Base-by-base conservation (phyloP, 2,329 filamentous ascomycete genomes). In the Leptographium radiaticola region DNA sequence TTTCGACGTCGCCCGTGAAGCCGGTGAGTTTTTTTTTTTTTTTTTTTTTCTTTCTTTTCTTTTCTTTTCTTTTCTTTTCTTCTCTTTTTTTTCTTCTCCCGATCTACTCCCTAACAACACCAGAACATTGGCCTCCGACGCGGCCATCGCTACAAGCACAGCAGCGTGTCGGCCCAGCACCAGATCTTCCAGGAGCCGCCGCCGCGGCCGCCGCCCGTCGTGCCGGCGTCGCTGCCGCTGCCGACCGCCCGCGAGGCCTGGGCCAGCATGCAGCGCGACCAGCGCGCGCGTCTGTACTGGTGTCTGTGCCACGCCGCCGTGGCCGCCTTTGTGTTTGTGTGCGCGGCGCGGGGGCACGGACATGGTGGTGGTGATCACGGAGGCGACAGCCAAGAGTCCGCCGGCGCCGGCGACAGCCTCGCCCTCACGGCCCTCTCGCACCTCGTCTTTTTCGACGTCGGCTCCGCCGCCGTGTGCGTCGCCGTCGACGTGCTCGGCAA, bases 71-170 rank as follows among this genome's bases (percentile, higher is more conserved):
- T 25, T 30, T 25, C 25, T 25, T 5, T 25, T 25, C 25, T 5
- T 5, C 25, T 25, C 25, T 25, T 13, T 30, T 20, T 25, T 31
- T 5, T 39, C 31, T 15, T 25, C 44, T 13, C 34, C 36, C 6
- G n/a, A 15, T 16, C 42, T 20, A 25, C 18, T 38, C 9, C 36
- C 48, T 11, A 3, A 10, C 33, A 11, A 11, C 33, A 2, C 33
- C 67, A 94, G 84, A 91, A 89, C 62, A 81, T 96, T 59, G 90
- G 90, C 59, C 88, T 95, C 68, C 83, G 93, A 60, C 85, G 91
- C 57, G 93, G 93, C 58, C 93, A 98, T 73, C 89, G 93, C 67
- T 98, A 98, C 76, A 95, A 96, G 66, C 91, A 97, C 72, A 94
- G 87, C 67, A 95, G 88, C 66, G 86, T 98, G 55, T 95, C 88